Base-by-base conservation (phyloP, 2,329 filamentous ascomycete genomes). In the Hypoxylon rubiginosum region DNA sequence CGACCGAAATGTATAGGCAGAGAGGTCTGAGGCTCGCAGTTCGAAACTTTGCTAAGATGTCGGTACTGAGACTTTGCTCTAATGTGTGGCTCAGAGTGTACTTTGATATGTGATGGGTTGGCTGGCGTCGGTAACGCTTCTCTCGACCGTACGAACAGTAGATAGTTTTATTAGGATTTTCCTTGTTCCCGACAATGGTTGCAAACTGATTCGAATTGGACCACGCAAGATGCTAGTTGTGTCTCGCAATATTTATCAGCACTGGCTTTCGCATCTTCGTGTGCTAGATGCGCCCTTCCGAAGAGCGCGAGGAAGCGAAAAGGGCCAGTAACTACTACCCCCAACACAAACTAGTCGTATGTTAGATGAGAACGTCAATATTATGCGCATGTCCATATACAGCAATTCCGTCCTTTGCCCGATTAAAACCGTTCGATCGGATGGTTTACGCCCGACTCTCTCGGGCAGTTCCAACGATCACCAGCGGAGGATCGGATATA, bases 351-450 rank as follows among this genome's bases (percentile, higher is more conserved):
- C 32, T 34, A 6, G 9, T 34, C 3, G 11, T 15, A 36, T 36
- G 4, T 36, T 36, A 6, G 32, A 34, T 34, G 32, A 34, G 5
- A 34, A 34, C 2, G 2, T 11, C 9, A 10, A 34, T 34, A 4
- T 21, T 24, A 26, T 43, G 9, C 2, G 32, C 32, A 41, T 10
- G 10, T 52, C 57, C 66, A 11, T 52, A 61, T 58, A 58, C 17
- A 19, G 64, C 36, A 64, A 64, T 4, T 57, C 64, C 56, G 49
- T 54, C 15, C 26, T 52, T 19, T 51, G 32, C 13, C 36, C 50
- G 56, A 53, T n/a, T 58, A 62, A 62, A 19, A 46, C 60, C 60
- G 53, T 3, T n/a, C n/a, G n/a, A n/a, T n/a, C n/a, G n/a, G n/a
- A n/a, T n/a, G n/a, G n/a, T n/a, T n/a, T n/a, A n/a, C n/a, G n/a